Conservation (phyloP, 768 basidiomycete species). For the Podaxis rugospora region DNA sequence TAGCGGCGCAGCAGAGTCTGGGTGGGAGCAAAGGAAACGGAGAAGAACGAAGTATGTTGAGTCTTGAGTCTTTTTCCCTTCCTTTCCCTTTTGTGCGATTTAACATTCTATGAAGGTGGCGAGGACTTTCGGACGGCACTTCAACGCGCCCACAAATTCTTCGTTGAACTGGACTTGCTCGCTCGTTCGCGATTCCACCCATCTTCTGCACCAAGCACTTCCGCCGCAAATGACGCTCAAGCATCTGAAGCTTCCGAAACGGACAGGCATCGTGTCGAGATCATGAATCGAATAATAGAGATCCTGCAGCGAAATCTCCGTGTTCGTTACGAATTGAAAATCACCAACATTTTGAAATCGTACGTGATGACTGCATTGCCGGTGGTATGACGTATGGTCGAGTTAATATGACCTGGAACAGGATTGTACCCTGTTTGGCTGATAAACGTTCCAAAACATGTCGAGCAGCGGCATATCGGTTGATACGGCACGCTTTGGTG, state of each 20-base stretch:
- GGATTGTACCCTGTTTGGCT: slow-evolving; percentile 74
- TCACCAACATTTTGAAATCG: slow-evolving; percentile 71
- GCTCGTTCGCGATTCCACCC: slow-evolving; percentile 30
- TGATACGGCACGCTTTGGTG: slow-evolving; percentile 74
- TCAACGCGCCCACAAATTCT: slow-evolving; percentile 54
- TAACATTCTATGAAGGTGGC: slow-evolving; percentile 18
- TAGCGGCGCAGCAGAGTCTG: slow-evolving; percentile 15
- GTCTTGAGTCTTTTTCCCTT: not conserved
- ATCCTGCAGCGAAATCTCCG: slow-evolving; percentile 68
- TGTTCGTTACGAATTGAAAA: slow-evolving; percentile 71
- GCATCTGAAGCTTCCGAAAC: slow-evolving; percentile 34
- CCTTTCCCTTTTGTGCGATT: not conserved
- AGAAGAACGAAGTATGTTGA: slow-evolving; percentile 37
- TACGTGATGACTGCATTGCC: slow-evolving; percentile 33
- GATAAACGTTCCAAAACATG: slow-evolving; percentile 70
- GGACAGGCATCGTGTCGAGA: slow-evolving; percentile 54
- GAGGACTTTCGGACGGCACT: slow-evolving; percentile 76
- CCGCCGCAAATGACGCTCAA: slow-evolving; percentile 20
- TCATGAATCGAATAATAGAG: slow-evolving; percentile 60
- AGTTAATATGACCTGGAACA: slow-evolving; percentile 23
- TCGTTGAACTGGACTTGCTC: slow-evolving; percentile 52
- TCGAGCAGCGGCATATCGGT: slow-evolving; percentile 78
- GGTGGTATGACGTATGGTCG: not conserved
- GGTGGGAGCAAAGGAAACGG: slow-evolving; percentile 12
- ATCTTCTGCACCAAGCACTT: slow-evolving; percentile 31